Evolutionary conservation across 495 filamentous ascomycete genomes (phyloP).

Genomic region (Clavariopsis aquatica): DNA sequence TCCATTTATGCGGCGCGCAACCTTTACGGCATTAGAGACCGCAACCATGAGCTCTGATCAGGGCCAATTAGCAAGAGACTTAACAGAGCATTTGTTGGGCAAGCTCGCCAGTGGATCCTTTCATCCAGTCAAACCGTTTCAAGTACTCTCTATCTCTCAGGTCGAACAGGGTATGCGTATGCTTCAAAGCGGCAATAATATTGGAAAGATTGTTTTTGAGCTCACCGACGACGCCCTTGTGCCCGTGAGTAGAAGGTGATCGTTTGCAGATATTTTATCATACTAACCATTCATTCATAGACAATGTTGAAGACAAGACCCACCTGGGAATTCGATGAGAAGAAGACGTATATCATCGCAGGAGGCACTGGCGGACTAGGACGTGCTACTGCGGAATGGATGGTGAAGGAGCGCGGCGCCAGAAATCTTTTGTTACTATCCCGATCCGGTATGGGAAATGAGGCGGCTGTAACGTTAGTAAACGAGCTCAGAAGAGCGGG

Average conservation of each 20-base stretch:
- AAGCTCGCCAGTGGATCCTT: not conserved
- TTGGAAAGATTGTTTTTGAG: not conserved
- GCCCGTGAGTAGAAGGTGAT: not conserved
- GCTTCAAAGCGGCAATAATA: not conserved
- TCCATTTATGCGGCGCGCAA: slow-evolving; percentile 3
- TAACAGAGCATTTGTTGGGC: not conserved
- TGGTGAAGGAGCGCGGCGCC: slow-evolving; percentile 39
- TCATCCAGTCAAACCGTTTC: not conserved
- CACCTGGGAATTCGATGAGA: not conserved
- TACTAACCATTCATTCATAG: not conserved
- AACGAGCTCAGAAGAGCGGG: not conserved
- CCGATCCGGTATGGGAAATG: not conserved
- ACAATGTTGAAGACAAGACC: not conserved
- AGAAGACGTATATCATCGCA: slow-evolving; percentile 42
- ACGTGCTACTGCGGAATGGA: slow-evolving; percentile 36
- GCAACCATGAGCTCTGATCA: not conserved
- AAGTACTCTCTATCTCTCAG: not conserved
- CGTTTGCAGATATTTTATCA: not conserved
- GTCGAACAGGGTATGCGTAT: not conserved
- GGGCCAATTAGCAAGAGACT: not conserved
- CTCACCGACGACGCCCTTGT: not conserved
- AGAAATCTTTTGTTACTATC: slow-evolving; percentile 40
- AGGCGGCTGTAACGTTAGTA: not conserved
- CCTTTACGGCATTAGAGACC: not conserved
- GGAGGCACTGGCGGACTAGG: slow-evolving; percentile 46